Percentiles rank a stretch among this genome's conserved stretches.
These are phyloP conservation scores for Mallotus repandus DNA, from an alignment of 441 rosid species.

Conservation along the genomic window DNA sequence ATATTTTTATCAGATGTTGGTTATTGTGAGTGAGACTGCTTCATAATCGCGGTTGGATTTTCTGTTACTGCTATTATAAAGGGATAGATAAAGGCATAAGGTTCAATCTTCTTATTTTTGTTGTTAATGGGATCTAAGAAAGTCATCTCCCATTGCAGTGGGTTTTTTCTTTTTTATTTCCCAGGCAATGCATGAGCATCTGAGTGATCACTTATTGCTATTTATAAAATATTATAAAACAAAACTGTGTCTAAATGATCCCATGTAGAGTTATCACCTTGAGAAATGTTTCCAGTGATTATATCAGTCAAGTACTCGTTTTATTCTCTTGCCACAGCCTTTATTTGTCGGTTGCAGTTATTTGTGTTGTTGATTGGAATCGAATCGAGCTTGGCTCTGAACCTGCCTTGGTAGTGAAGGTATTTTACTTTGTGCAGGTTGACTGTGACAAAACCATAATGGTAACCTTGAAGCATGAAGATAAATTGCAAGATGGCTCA, in stretches of 20 bases:
- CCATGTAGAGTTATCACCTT: background rate
- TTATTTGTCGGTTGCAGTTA: background rate
- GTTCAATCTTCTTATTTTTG: background rate
- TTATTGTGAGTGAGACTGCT: background rate
- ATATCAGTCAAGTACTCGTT: background rate
- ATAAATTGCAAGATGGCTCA: slow-evolving; percentile 82
- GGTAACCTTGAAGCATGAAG: slow-evolving; percentile 92
- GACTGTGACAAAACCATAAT: slow-evolving; percentile 86
- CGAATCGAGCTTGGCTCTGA: too few species aligned
- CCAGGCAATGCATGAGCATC: background rate
- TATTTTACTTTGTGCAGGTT: slow-evolving; percentile 51
- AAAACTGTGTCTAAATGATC: background rate
- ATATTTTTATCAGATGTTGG: background rate
- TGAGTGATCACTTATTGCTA: too few species aligned
- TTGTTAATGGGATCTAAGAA: background rate
- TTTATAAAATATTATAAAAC: too few species aligned
- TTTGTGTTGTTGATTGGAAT: background rate
- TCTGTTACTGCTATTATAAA: background rate
- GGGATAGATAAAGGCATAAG: background rate
- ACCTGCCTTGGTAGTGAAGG: background rate
- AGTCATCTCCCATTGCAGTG: background rate
- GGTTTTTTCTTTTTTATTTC: background rate
- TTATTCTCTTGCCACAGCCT: background rate
- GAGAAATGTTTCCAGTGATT: background rate
- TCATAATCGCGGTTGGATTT: background rate